Conservation (phyloP, 352 stramenopile species). For the Phytophthora megakarya region DNA sequence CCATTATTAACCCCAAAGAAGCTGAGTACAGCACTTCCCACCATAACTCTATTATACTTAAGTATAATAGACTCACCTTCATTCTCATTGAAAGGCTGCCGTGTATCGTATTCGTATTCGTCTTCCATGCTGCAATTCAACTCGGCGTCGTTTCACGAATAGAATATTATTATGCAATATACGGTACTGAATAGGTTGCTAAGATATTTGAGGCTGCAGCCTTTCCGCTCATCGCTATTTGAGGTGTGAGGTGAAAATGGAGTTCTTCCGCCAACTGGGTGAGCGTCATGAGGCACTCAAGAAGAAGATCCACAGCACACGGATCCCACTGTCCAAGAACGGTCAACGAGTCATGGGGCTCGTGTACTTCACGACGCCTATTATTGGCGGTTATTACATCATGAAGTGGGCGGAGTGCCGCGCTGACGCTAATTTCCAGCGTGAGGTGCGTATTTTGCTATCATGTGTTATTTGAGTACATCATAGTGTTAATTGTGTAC, state of each 20-base stretch:
- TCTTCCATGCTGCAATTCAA: slow-evolving; percentile 4
- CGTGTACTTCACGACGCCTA: slow-evolving; percentile 91
- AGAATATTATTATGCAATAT: not conserved
- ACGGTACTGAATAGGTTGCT: not conserved
- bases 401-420: slow-evolving; percentile 91
- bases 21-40: not conserved
- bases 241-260: slow-evolving; percentile 57
- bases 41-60: not conserved
- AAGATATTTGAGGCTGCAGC: not conserved
- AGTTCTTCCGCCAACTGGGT: slow-evolving; percentile 73
- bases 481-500: not conserved
- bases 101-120: not conserved
- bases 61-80: slow-evolving; percentile 3
- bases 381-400: slow-evolving; percentile 90
- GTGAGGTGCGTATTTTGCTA: slow-evolving; percentile 67
- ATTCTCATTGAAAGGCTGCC: not conserved
- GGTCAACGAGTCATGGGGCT: slow-evolving; percentile 86
- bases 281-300: slow-evolving; percentile 90
- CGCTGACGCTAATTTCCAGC: slow-evolving; percentile 76
- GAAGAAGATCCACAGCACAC: slow-evolving; percentile 90
- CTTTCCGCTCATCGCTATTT: slow-evolving; percentile 1
- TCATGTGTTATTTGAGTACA: not conserved
- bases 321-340: slow-evolving; percentile 89
- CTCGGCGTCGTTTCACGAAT: slow-evolving; percentile 12
- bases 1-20: not conserved